Evolutionary conservation across 768 basidiomycete species (phyloP).

Genomic region (Holtermanniella nyarrowii): DNA sequence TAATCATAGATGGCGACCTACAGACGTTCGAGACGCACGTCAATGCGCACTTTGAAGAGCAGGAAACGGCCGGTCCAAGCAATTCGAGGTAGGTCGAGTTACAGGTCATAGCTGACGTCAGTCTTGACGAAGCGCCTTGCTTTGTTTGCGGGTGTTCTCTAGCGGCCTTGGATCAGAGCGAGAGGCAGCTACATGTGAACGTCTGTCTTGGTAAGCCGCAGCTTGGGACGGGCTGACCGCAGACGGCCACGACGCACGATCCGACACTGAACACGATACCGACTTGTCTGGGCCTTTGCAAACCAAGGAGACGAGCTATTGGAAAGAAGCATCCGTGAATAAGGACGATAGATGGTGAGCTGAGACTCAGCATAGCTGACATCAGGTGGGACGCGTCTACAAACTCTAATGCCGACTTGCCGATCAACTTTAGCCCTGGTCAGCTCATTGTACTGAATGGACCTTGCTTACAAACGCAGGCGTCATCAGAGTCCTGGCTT

Average conservation of each 20-base stretch:
- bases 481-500: conserved; percentile 20
- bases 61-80: not conserved
- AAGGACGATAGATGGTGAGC: conserved; percentile 31
- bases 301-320: conserved; percentile 24
- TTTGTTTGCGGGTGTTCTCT: conserved; percentile 24
- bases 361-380: not conserved
- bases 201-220: conserved; percentile 19
- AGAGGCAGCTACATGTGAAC: conserved; percentile 22
- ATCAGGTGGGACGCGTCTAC: conserved; percentile 30
- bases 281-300: conserved; percentile 30
- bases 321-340: conserved; percentile 17
- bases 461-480: conserved; percentile 8
- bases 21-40: conserved; percentile 27
- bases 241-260: not conserved
- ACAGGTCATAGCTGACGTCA: not conserved
- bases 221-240: not conserved
- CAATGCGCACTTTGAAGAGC: conserved; percentile 25
- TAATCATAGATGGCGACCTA: conserved; percentile 11
- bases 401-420: conserved; percentile 10
- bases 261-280: not conserved
- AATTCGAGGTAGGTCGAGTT: not conserved
- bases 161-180: conserved; percentile 1
- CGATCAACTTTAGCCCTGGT: conserved; percentile 34
- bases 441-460: not conserved
- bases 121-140: conserved; percentile 6